These are phyloP conservation scores for Globisporangium irregulare DNA, from an alignment of 352 stramenopile species.

Conservation along the genomic window DNA sequence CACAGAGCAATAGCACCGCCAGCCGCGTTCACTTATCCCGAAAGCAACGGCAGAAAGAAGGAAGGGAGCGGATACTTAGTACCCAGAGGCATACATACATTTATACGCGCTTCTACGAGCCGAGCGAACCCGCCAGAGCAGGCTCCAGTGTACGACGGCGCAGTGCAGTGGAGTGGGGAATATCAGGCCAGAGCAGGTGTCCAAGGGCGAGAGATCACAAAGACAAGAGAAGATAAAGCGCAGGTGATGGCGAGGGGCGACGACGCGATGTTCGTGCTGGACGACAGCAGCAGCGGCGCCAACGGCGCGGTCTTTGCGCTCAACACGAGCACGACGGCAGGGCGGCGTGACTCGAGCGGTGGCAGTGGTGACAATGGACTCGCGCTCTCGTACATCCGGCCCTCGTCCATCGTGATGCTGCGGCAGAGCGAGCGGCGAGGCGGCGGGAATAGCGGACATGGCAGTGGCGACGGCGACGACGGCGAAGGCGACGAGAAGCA, in stretches of 20 bases:
- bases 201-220: background rate
- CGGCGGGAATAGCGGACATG: background rate
- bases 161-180: background rate
- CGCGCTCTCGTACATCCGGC: constrained; percentile 20
- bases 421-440: constrained; percentile 4
- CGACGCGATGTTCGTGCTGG: constrained; percentile 34
- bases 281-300: constrained; percentile 9
- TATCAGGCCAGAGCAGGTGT: background rate
- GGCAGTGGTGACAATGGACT: background rate
- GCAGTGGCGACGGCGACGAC: background rate
- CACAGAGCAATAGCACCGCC: background rate
- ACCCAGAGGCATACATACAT: background rate
- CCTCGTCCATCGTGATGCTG: constrained; percentile 34
- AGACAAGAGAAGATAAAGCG: background rate
- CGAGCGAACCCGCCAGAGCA: background rate
- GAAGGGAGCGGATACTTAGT: background rate
- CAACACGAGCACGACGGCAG: constrained; percentile 10
- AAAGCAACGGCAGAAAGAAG: background rate
- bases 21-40: background rate
- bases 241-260: background rate
- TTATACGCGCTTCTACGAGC: background rate
- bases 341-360: constrained; percentile 11
- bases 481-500: constrained; percentile 6
- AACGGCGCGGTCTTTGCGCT: constrained; percentile 9
- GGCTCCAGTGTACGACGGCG: background rate